These are phyloP conservation scores for Alternaria brassicicola DNA, from an alignment of 2,329 filamentous ascomycete species.

Conservation along the genomic window DNA sequence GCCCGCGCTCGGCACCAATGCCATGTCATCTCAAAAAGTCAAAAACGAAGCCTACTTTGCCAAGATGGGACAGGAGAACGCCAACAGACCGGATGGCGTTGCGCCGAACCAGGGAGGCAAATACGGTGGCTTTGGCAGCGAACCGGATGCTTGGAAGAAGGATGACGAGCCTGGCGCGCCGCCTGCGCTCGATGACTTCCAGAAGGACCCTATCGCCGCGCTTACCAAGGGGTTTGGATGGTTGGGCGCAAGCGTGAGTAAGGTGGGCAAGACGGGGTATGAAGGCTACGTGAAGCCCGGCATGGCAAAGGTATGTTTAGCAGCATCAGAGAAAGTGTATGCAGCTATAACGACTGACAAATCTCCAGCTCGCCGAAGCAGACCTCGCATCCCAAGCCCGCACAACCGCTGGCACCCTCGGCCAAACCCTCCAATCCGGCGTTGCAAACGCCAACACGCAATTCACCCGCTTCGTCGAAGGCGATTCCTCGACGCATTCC, in stretches of 20 bases:
- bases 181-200: constrained; percentile 82
- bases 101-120: constrained; percentile 92
- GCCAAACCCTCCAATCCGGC: constrained; percentile 67
- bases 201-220: constrained; percentile 87
- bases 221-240: constrained; percentile 93
- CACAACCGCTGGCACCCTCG: constrained; percentile 59
- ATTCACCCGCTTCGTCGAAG: constrained; percentile 88
- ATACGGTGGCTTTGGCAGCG: constrained; percentile 87
- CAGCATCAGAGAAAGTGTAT: background rate
- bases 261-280: constrained; percentile 90
- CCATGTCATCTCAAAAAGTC: constrained; percentile 56
- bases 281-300: constrained; percentile 92
- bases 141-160: constrained; percentile 61
- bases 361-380: constrained; percentile 71
- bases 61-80: constrained; percentile 81
- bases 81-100: constrained; percentile 71
- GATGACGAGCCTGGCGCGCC: constrained; percentile 54
- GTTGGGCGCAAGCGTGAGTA: constrained; percentile 86
- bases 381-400: constrained; percentile 65
- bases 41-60: constrained; percentile 91
- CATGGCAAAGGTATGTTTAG: constrained; percentile 73
- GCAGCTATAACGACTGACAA: constrained; percentile 18
- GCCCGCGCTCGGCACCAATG: constrained; percentile 48
- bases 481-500: constrained; percentile 49
- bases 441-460: constrained; percentile 77